Base-by-base conservation (phyloP, 2,329 filamentous ascomycete genomes). In the Grosmannia serpens region DNA sequence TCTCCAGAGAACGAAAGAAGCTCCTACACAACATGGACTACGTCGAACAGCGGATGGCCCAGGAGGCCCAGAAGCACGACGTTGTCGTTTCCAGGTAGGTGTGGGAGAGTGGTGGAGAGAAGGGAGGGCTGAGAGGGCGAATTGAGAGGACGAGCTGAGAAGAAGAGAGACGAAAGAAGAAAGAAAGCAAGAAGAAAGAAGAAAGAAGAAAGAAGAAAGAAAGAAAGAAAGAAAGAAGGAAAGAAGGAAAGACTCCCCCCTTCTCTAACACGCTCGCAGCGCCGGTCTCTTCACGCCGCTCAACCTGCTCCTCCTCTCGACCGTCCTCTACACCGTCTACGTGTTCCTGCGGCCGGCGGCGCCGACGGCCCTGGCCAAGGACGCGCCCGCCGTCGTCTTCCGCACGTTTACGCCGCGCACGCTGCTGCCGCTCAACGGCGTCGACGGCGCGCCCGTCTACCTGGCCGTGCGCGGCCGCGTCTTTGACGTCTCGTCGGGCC, bases 391-490 rank as follows among this genome's bases (percentile, higher is more conserved):
- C 56, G 74, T 77, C 65, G 81, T 88, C 65, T 87, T 87, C 77
- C 74, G 74, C 59, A 85, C 79, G 58, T 87, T 90, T 76, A 92
- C 86, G 17, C 89, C 89, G 27, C 84, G 76, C 49, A 89, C 89
- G 4, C 84, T 99, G n/a, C 81, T 90, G 33, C 88, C 89, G 35
- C 92, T 85, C 79, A 91, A 92, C 74, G 94, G 94, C 70, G 75
- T 78, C 58, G 80, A 88, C 67, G 80, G 79, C 66, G 77, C 75
- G 64, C 89, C 89, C 55, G 89, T 97, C 59, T 96, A 89, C 73
- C 82, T 99, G 54, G 88, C 90, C n/a, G 91, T 97, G 22, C 88
- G 90, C 49, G 91, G 94, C 56, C 85, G 84, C 55, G 86, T 97
- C 63, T 97, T 96, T 70, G 94, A 99, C 70, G 92, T 97, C 27